Base-by-base conservation (phyloP, 345 rosid genomes). In the Eucalyptus viminalis region DNA sequence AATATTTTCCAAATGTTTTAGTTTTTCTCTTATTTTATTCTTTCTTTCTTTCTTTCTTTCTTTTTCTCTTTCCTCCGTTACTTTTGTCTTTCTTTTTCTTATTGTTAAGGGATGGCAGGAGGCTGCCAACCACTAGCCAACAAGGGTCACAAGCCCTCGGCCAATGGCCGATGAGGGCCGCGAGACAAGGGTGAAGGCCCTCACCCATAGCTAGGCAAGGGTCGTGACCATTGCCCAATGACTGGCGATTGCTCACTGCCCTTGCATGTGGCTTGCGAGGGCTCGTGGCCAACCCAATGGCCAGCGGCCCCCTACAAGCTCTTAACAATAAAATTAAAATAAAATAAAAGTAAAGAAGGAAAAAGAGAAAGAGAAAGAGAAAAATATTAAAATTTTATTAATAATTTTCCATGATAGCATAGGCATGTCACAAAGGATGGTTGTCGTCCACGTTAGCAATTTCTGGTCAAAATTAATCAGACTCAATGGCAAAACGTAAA, bases 391-490 rank as follows among this genome's bases (percentile, higher is more conserved):
- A 56, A 56, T 56, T 13, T 24, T 56, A 56, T 24, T 56, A 56
- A 56, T 22, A 56, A 22, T 24, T 56, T 3, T 4, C 13, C 29
- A 56, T 10, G 27, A 22, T 2, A 56, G 12, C 27, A 22, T 22
- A 9, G 3, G 29, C 27, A 56, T 22, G 62, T 56, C 62, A 56
- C 2, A 0, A 9, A 56, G 27, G 13, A 56, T 1, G 3, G 13
- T 56, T 21, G 29, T 21, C 3, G 3, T 22, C 5, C 27, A 9
- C 3, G 1, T 56, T 22, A 56, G 1, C 1, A 9, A 56, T 22
- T 56, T 56, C 0, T 9, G 0, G 2, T 1, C 29, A 56, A 56
- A 56, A 56, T 56, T 56, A 1, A 3, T 24, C 11, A 4, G 1
- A 22, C 27, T 56, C 12, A 54, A 0, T 22, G 60, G 6, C 11